Evolutionary conservation across 352 stramenopile genomes (phyloP).

Genomic region (Globisporangium lucens): DNA sequence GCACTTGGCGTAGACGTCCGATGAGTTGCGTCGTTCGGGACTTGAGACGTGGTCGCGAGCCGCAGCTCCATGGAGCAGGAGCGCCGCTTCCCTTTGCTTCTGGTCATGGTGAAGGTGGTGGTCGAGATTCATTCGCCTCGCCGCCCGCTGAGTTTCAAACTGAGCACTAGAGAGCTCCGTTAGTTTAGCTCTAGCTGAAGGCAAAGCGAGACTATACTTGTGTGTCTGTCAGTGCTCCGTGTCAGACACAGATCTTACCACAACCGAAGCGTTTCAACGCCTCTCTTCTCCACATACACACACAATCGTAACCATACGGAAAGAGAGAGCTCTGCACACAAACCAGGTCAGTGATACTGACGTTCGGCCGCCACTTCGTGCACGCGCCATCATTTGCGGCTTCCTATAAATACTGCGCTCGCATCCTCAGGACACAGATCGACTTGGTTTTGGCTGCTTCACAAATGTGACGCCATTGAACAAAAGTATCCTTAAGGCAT

Average conservation of each 20-base stretch:
- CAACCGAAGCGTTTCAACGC: conserved; percentile 9
- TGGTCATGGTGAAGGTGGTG: conserved; percentile 10
- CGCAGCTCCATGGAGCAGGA: conserved; percentile 2
- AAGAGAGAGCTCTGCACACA: not conserved
- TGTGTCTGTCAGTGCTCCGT: not conserved
- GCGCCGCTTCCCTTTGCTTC: conserved; percentile 7
- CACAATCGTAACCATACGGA: not conserved
- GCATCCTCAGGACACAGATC: not conserved
- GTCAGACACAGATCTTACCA: conserved; percentile 2
- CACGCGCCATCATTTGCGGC: not conserved
- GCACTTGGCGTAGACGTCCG: conserved; percentile 9
- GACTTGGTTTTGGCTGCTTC: not conserved
- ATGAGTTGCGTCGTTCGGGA: conserved; percentile 11
- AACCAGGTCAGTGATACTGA: not conserved
- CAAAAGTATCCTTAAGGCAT: no score
- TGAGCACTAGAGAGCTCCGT: not conserved
- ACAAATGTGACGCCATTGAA: no score
- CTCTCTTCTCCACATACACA: not conserved
- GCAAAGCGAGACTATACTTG: not conserved
- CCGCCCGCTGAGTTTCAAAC: not conserved
- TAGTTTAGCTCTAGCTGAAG: conserved; percentile 2
- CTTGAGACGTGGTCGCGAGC: conserved; percentile 1
- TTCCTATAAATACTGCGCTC: conserved; percentile 9
- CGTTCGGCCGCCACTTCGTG: not conserved
- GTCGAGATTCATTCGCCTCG: conserved; percentile 15